Evolutionary conservation across 2,329 filamentous ascomycete species (phyloP).

Genomic region (Simplicillium aogashimaense): DNA sequence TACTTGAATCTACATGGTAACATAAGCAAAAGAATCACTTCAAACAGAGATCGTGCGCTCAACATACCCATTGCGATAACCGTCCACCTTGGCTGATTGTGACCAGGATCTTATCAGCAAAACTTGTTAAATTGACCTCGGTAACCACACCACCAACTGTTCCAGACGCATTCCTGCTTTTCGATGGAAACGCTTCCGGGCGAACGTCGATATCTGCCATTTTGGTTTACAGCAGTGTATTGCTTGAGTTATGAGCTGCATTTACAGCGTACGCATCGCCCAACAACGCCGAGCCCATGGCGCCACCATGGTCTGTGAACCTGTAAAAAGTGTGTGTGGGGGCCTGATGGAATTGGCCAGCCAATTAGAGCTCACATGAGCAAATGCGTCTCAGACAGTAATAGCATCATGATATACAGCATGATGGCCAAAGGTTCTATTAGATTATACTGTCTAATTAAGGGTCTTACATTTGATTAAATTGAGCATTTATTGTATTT

Average conservation of each 20-base stretch:
- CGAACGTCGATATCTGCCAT: conserved; percentile 33
- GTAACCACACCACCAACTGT: conserved; percentile 60
- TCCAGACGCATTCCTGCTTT: conserved; percentile 48
- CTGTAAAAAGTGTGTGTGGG: too few species aligned
- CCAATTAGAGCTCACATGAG: too few species aligned
- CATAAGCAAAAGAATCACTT: background rate
- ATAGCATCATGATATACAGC: too few species aligned
- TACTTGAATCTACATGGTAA: conserved; percentile 56
- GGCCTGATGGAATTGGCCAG: too few species aligned
- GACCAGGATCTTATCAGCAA: conserved; percentile 84
- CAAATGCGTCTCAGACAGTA: too few species aligned
- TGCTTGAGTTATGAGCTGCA: conserved; percentile 2
- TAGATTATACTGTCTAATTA: too few species aligned
- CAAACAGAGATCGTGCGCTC: conserved; percentile 3
- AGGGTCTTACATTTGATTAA: too few species aligned
- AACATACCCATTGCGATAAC: conserved; percentile 79
- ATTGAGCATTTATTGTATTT: too few species aligned
- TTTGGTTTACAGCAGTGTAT: conserved; percentile 10
- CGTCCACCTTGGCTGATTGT: conserved; percentile 80
- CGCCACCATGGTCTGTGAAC: too few species aligned
- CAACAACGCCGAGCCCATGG: too few species aligned
- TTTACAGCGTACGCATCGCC: background rate
- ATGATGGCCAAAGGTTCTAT: too few species aligned
- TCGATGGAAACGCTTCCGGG: conserved; percentile 57
- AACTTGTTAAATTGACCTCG: conserved; percentile 61